These are phyloP conservation scores for Colletotrichum cordylinicola DNA, from an alignment of 2,329 filamentous ascomycete genomes.

Conservation along the genomic window DNA sequence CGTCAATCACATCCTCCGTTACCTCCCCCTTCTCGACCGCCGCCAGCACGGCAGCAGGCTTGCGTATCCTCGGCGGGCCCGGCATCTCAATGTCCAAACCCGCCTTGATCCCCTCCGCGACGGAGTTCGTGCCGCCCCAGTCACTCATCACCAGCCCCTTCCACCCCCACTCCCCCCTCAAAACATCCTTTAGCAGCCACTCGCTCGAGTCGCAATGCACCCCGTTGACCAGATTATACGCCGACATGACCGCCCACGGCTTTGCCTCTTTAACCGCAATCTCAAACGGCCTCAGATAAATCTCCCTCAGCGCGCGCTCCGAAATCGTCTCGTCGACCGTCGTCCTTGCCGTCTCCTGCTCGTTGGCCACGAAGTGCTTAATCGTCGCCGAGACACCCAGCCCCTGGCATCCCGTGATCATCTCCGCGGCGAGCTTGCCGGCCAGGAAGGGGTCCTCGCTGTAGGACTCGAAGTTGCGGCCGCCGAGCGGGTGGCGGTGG, in stretches of 20 bases:
- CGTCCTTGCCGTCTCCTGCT: slow-evolving; percentile 46
- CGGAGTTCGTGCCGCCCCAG: slow-evolving; percentile 77
- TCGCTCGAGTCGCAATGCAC: slow-evolving; percentile 54
- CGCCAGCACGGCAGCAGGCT: slow-evolving; percentile 26
- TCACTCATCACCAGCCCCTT: slow-evolving; percentile 76
- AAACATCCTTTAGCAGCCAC: slow-evolving; percentile 64
- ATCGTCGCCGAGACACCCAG: slow-evolving; percentile 70
- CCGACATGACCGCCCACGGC: slow-evolving; percentile 34
- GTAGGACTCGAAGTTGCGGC: slow-evolving; percentile 65
- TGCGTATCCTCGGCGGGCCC: slow-evolving; percentile 45
- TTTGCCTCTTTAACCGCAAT: slow-evolving; percentile 33
- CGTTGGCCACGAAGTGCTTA: slow-evolving; percentile 46
- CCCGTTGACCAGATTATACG: slow-evolving; percentile 44
- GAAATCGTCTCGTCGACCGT: slow-evolving; percentile 27
- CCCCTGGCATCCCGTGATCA: slow-evolving; percentile 73
- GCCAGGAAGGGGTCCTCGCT: slow-evolving; percentile 72
- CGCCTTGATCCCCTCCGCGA: slow-evolving; percentile 74
- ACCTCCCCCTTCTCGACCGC: slow-evolving; percentile 28
- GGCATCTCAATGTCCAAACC: slow-evolving; percentile 74
- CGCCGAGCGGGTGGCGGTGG: slow-evolving; percentile 68
- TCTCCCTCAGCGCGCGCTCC: slow-evolving; percentile 33
- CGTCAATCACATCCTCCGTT: slow-evolving; percentile 23
- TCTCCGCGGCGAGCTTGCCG: slow-evolving; percentile 67
- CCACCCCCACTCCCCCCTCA: slow-evolving; percentile 80
- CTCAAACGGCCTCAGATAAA: slow-evolving; percentile 34